phyloP scores from a whole-genome alignment of 257 asterid genomes.

The Henckelia pumila region DNA sequence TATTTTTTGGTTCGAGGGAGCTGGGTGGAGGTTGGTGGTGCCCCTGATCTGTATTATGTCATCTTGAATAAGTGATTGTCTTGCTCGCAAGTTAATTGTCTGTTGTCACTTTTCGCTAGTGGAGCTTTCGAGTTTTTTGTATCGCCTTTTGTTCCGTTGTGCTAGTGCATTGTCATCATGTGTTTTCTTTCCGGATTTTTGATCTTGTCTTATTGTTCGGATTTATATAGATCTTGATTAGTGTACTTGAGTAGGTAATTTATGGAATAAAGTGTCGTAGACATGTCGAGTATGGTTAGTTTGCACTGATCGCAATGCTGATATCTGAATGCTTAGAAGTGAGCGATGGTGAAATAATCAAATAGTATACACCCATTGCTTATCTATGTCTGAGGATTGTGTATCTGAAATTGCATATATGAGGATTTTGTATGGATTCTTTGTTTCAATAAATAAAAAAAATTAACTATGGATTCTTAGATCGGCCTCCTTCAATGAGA shows the following conservation, averaged over 20 bases:
- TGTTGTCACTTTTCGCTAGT: too few relatives aligned
- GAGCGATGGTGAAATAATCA: too few relatives aligned
- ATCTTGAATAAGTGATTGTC: not conserved
- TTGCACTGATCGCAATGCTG: too few relatives aligned
- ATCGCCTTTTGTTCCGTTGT: not conserved
- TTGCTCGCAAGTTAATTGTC: not conserved
- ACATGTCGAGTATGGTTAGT: too few relatives aligned
- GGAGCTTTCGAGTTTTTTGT: not conserved
- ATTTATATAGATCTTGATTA: not conserved
- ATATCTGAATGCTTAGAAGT: too few relatives aligned
- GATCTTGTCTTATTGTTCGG: not conserved
- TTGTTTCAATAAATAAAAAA: too few relatives aligned
- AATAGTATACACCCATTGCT: not conserved
- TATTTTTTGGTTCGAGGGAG: not conserved
- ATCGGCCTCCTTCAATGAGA: not conserved
- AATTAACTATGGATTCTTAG: not conserved
- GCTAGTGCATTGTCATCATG: not conserved
- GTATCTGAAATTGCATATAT: constrained; percentile 23
- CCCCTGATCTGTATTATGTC: not conserved
- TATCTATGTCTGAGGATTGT: constrained; percentile 8
- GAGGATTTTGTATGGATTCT: too few relatives aligned
- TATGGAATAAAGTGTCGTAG: not conserved
- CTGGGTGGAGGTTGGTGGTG: not conserved
- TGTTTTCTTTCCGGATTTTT: constrained; percentile 1
- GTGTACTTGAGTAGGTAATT: not conserved